Evolutionary conservation across 202 grass and related monocot genomes (phyloP), one percentile per base, ranked within the genome.

Genomic region (Eragrostis tef): DNA sequence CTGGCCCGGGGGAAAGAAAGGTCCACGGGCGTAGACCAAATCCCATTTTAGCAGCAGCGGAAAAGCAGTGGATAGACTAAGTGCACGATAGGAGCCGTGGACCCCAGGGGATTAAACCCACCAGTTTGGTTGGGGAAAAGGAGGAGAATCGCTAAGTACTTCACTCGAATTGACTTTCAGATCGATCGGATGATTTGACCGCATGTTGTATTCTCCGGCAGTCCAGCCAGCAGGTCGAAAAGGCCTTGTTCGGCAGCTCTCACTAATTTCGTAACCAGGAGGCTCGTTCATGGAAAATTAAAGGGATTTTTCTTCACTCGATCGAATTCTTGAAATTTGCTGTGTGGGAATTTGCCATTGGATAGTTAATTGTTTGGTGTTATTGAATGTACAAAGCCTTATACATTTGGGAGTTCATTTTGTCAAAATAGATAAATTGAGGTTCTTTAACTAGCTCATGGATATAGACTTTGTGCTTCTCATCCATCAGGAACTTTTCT

Each of bases 1-100:
- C 45, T 70, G 53, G 75, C 64, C 31, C 3, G 41, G 22, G 10
- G 9, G 36, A 20, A 26, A 84, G 81, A 74, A 84, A 62, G 44
- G 79, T 79, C 41, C 75, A 62, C 68, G 15, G 43, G 6, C 11
- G 45, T 80, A 70, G 81, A 84, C 86, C 81, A 70, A 75, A 80
- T 84, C 81, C 86, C 76, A 80, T 76, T 87, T 88, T 70, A 66
- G 80, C 74, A 36, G 81, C 49, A 12, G 42, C 7, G 0, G 0
- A 41, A 39, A 83, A 87, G 58, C 17, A 60, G 50, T 83, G 60
- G 75, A 31, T 31, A 1, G 29, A 84, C 80, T 61, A 50, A 41
- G 80, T 61, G 5, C 68, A 61, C 20, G 29, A 31, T 14, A 17
- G 47, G 13, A 9, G 20, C 42, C 43, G 61, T 43, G 73, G 82